Conservation (phyloP, 495 filamentous ascomycete species). For the Articulospora tetracladia region DNA sequence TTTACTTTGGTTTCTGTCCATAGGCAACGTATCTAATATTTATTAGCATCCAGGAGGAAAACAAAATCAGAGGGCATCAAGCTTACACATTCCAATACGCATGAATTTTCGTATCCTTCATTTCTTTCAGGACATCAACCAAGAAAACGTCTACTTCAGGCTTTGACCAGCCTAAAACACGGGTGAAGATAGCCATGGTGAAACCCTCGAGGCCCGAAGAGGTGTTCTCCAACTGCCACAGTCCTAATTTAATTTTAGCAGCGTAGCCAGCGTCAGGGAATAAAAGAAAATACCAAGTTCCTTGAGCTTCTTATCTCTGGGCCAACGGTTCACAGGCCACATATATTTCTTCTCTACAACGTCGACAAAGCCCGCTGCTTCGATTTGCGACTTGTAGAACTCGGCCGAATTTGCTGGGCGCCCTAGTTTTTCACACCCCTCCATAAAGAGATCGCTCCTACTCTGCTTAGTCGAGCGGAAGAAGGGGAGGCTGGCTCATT, state of each 20-base stretch:
- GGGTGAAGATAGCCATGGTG: conserved; percentile 44
- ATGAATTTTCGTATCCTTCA: conserved; percentile 48
- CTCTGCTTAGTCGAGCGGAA: neutral
- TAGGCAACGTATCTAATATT: no score
- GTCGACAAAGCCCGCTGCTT: conserved; percentile 38
- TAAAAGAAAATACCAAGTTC: neutral
- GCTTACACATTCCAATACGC: no score
- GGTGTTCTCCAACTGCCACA: conserved; percentile 20
- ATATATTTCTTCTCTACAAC: conserved; percentile 43
- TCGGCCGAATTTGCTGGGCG: neutral
- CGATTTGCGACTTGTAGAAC: conserved; percentile 28
- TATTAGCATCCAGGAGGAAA: no score
- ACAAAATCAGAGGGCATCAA: no score
- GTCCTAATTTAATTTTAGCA: neutral
- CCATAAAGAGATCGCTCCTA: neutral
- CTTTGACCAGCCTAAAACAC: conserved; percentile 43
- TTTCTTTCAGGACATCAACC: conserved; percentile 43
- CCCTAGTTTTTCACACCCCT: neutral
- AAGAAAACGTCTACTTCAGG: conserved; percentile 50
- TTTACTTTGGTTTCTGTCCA: no score
- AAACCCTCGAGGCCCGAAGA: conserved; percentile 29
- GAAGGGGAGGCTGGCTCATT: neutral
- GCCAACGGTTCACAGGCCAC: conserved; percentile 20
- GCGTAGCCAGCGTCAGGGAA: no score
- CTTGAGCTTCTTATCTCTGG: neutral